Conservation (phyloP, 768 basidiomycete genomes). For the Mrakia frigida region DNA sequence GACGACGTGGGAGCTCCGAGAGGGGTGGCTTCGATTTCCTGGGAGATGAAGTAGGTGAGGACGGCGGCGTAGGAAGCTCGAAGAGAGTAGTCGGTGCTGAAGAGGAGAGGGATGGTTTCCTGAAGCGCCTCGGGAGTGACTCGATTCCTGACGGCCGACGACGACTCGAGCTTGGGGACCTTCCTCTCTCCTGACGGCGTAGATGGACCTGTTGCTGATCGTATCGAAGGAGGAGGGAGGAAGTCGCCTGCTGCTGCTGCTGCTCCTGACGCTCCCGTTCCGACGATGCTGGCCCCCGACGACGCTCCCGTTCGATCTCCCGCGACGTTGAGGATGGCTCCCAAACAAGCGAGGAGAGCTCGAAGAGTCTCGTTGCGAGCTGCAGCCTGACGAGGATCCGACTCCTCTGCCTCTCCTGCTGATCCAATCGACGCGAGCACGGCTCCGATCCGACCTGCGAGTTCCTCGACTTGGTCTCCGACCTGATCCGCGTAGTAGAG, state of each 20-base stretch:
- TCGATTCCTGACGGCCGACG: neutral
- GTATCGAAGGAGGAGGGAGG: conserved; percentile 2
- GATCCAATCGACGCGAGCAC: neutral
- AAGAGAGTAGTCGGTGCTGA: conserved; percentile 10
- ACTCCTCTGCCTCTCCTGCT: neutral
- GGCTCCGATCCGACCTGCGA: conserved; percentile 65
- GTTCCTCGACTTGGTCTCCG: conserved; percentile 79
- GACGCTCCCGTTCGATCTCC: neutral
- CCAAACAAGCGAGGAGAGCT: conserved; percentile 5
- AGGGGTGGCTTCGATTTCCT: neutral
- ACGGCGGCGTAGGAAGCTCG: conserved; percentile 7
- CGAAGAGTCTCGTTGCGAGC: conserved; percentile 10
- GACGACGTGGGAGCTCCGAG: neutral
- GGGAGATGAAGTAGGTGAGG: conserved; percentile 4
- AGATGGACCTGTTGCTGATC: neutral
- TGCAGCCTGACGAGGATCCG: neutral
- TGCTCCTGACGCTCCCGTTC: no score
- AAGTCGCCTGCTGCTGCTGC: neutral
- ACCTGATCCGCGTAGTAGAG: conserved; percentile 96
- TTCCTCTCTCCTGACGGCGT: neutral
- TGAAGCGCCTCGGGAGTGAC: conserved; percentile 16
- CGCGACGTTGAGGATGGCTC: neutral
- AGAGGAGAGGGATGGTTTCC: conserved; percentile 1
- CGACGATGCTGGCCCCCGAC: neutral
- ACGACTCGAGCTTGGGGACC: neutral